Evolutionary conservation across 163 green algal species (phyloP).

Genomic region (Scenedesmus sp.): DNA sequence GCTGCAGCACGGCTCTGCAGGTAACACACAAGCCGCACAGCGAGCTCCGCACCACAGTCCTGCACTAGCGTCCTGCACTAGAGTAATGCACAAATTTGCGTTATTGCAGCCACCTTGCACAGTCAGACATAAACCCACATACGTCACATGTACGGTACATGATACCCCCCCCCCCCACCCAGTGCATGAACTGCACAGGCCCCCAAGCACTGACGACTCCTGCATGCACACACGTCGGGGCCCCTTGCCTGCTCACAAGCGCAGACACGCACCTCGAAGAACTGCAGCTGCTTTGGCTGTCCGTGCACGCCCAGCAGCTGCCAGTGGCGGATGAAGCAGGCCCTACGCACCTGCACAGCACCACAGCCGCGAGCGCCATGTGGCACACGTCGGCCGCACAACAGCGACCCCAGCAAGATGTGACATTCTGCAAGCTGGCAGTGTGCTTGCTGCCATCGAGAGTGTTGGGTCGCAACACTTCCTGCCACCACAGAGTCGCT

Average conservation of each 20-base stretch:
- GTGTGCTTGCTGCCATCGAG: no score
- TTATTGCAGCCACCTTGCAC: no score
- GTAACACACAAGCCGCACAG: background rate
- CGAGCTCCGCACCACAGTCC: no score
- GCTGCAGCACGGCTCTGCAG: background rate
- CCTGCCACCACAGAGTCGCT: no score
- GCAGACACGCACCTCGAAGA: slow-evolving; percentile 22
- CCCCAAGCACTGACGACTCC: background rate
- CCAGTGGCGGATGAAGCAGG: slow-evolving; percentile 46
- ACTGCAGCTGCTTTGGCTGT: slow-evolving; percentile 18
- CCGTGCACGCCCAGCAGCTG: slow-evolving; percentile 26
- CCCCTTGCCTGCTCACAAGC: background rate
- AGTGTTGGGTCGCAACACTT: no score
- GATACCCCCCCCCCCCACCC: no score
- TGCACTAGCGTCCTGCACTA: no score
- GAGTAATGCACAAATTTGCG: no score
- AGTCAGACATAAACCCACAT: no score
- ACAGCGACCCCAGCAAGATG: background rate
- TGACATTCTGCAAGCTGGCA: background rate
- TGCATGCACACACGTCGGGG: background rate
- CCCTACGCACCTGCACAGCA: slow-evolving; percentile 26
- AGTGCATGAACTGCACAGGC: background rate
- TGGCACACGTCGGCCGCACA: background rate
- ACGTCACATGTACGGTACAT: no score
- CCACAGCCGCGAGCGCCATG: background rate